Evolutionary conservation across 495 filamentous ascomycete species (phyloP).

Genomic region (Sordaria brevicollis): DNA sequence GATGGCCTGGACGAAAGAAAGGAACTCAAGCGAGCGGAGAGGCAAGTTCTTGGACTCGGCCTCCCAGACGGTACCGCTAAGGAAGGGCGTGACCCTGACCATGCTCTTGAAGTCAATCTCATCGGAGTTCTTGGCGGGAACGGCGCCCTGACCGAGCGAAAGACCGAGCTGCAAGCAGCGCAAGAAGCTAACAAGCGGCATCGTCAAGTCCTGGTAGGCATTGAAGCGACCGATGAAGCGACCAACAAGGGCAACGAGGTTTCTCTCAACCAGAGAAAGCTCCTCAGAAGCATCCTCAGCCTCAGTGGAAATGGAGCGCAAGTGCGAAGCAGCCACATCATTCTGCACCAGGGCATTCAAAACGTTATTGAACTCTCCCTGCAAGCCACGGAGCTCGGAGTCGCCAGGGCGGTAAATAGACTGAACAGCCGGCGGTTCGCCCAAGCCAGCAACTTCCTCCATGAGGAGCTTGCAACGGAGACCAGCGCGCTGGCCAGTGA

Average conservation of each 20-base stretch:
- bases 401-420: slow-evolving; percentile 56
- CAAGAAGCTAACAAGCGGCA: slow-evolving; percentile 70
- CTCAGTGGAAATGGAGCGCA: slow-evolving; percentile 20
- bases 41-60: slow-evolving; percentile 13
- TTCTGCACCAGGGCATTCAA: slow-evolving; percentile 53
- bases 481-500: slow-evolving; percentile 57
- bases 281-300: slow-evolving; percentile 29
- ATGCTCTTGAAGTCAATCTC: slow-evolving; percentile 26
- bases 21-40: slow-evolving; percentile 38
- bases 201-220: slow-evolving; percentile 74
- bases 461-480: slow-evolving; percentile 50
- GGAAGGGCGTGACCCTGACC: slow-evolving; percentile 50
- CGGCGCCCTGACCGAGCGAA: slow-evolving; percentile 41
- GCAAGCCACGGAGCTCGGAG: slow-evolving; percentile 60
- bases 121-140: slow-evolving; percentile 15
- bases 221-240: slow-evolving; percentile 58
- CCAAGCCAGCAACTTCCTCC: slow-evolving; percentile 49
- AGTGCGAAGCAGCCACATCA: slow-evolving; percentile 34
- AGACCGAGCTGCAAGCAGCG: slow-evolving; percentile 70
- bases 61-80: slow-evolving; percentile 36
- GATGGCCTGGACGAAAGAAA: slow-evolving; percentile 28
- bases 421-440: slow-evolving; percentile 45
- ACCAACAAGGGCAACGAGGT: slow-evolving; percentile 55
- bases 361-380: slow-evolving; percentile 72
- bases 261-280: slow-evolving; percentile 52